phyloP scores from a whole-genome alignment of 441 rosid genomes.

The Raphanus hybrid region DNA sequence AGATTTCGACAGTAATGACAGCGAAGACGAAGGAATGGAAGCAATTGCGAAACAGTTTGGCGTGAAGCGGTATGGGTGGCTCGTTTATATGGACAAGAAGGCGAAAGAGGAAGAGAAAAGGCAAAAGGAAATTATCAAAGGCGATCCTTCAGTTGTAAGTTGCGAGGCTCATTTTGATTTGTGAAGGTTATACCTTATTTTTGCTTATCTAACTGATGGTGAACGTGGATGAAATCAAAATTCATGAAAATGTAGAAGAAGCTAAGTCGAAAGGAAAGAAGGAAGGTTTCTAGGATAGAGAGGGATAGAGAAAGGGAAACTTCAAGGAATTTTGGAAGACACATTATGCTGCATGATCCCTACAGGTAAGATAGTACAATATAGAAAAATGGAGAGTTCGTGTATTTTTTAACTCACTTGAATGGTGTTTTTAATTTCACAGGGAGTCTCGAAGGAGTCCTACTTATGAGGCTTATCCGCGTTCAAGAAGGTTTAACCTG shows the following conservation, averaged over 20 bases:
- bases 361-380: slow-evolving; percentile 61
- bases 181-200: neutral
- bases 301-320: slow-evolving; percentile 92
- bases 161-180: slow-evolving; percentile 4
- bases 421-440: slow-evolving; percentile 25
- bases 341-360: slow-evolving; percentile 82
- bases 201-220: slow-evolving; percentile 3
- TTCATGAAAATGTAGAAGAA: slow-evolving; percentile 64
- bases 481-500: slow-evolving; percentile 67
- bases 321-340: slow-evolving; percentile 64
- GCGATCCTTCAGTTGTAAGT: slow-evolving; percentile 97
- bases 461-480: slow-evolving; percentile 93
- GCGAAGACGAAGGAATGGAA: slow-evolving; percentile 94
- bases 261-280: slow-evolving; percentile 95
- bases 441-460: slow-evolving; percentile 96
- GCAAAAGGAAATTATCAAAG: slow-evolving; percentile 95
- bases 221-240: slow-evolving; percentile 18
- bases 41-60: slow-evolving; percentile 89
- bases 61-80: slow-evolving; percentile 94
- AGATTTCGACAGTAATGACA: slow-evolving; percentile 91
- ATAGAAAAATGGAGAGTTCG: neutral
- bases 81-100: slow-evolving; percentile 92
- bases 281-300: slow-evolving; percentile 90
- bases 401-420: neutral
- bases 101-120: slow-evolving; percentile 94